These are phyloP conservation scores for Cladobotryum protrusum DNA, from an alignment of 2,329 filamentous ascomycete genomes.

Conservation along the genomic window DNA sequence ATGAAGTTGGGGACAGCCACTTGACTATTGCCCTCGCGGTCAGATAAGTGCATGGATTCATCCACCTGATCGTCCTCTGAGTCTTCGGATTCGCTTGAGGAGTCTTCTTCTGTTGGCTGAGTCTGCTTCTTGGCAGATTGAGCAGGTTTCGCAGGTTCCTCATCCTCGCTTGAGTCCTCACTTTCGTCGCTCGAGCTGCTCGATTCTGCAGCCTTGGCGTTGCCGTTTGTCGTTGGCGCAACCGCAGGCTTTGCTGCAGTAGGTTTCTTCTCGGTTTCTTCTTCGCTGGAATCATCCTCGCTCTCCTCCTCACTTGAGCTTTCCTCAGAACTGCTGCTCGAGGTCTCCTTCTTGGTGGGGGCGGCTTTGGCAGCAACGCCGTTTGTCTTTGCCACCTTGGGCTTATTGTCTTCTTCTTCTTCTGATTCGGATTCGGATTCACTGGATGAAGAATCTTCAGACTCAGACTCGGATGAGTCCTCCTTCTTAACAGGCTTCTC, in stretches of 20 bases:
- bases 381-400: slow-evolving; percentile 23
- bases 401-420: slow-evolving; percentile 19
- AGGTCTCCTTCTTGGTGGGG: slow-evolving; percentile 7
- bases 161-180: slow-evolving; percentile 7
- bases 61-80: slow-evolving; percentile 26
- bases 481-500: slow-evolving; percentile 6
- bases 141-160: slow-evolving; percentile 1
- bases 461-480: slow-evolving; percentile 9
- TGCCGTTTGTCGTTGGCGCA: slow-evolving; percentile 2
- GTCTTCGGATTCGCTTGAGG: slow-evolving; percentile 25
- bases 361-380: slow-evolving; percentile 17
- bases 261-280: slow-evolving; percentile 14
- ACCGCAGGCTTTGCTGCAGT: slow-evolving; percentile 1
- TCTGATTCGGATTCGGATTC: slow-evolving; percentile 14
- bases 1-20: slow-evolving; percentile 40
- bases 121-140: slow-evolving; percentile 13
- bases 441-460: slow-evolving; percentile 10
- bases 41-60: slow-evolving; percentile 34
- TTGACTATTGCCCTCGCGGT: slow-evolving; percentile 25
- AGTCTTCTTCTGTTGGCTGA: slow-evolving; percentile 16
- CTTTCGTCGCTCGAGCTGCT: slow-evolving; percentile 9
- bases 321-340: slow-evolving; percentile 11
- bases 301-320: slow-evolving; percentile 1
- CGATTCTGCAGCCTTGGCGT: not conserved
- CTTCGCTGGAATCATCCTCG: slow-evolving; percentile 8